Evolutionary conservation across 1,284 basidiomycete genomes (phyloP).

Genomic region (Pseudozyma sp.): DNA sequence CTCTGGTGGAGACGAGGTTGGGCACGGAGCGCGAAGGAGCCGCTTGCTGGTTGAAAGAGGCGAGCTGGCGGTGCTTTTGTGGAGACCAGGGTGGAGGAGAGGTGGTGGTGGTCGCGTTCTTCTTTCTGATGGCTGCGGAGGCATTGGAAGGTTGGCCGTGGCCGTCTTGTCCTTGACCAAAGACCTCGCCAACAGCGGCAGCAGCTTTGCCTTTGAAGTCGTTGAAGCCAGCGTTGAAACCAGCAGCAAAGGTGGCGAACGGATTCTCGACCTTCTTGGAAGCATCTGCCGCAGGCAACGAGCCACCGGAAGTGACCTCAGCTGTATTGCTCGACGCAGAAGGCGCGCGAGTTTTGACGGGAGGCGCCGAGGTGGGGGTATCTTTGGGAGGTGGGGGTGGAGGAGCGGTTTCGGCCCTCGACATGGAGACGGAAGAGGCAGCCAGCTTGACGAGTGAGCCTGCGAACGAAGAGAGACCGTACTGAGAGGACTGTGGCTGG

Average conservation of each 20-base stretch:
- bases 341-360: conserved; percentile 1
- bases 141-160: neutral
- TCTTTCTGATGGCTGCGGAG: conserved; percentile 13
- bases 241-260: conserved; percentile 53
- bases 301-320: conserved; percentile 42
- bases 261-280: conserved; percentile 49
- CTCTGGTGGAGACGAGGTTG: conserved; percentile 72
- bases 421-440: conserved; percentile 26
- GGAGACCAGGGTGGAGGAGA: conserved; percentile 40
- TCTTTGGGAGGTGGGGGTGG: conserved; percentile 38
- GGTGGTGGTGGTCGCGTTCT: conserved; percentile 3
- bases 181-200: conserved; percentile 55
- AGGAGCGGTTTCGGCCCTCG: conserved; percentile 35
- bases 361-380: neutral
- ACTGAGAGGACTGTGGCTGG: conserved; percentile 12
- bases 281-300: conserved; percentile 24
- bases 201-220: conserved; percentile 58
- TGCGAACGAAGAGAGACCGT: conserved; percentile 24
- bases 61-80: conserved; percentile 36
- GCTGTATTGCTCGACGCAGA: conserved; percentile 7
- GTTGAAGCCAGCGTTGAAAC: conserved; percentile 55
- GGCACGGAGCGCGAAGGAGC: conserved; percentile 49
- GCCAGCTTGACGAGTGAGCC: conserved; percentile 35
- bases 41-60: conserved; percentile 29
- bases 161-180: conserved; percentile 31